These are phyloP conservation scores for Saccharum spontaneum DNA, from an alignment of 176 grass and related monocot species.

Conservation along the genomic window DNA sequence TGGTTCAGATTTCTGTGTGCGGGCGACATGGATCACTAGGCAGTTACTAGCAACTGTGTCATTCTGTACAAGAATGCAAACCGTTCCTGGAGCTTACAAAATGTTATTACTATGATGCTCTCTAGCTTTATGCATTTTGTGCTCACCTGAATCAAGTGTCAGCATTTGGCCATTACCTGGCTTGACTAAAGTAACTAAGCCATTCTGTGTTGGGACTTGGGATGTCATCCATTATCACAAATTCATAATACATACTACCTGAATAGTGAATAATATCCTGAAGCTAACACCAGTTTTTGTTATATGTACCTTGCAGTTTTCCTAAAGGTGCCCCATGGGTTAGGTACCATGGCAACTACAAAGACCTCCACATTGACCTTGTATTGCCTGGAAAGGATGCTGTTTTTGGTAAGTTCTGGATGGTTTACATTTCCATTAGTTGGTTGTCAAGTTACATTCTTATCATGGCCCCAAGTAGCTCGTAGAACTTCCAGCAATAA, in stretches of 20 bases:
- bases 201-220: background rate
- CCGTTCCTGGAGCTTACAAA: background rate
- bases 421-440: background rate
- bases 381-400: slow-evolving; percentile 82
- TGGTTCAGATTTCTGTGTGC: background rate
- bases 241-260: background rate
- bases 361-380: slow-evolving; percentile 64
- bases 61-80: background rate
- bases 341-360: slow-evolving; percentile 74
- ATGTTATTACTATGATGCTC: background rate
- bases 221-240: background rate
- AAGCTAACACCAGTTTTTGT: background rate
- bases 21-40: background rate
- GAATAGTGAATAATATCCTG: background rate
- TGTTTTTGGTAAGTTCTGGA: slow-evolving; percentile 51
- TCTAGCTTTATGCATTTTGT: background rate
- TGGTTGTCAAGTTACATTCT: background rate
- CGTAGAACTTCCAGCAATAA: background rate
- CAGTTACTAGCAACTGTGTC: background rate
- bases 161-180: background rate
- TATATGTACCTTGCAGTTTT: slow-evolving; percentile 45
- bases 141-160: background rate
- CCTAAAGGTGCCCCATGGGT: slow-evolving; percentile 85
- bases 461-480: background rate
- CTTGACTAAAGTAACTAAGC: background rate